Evolutionary conservation across 345 rosid genomes (phyloP), one percentile per base, ranked within the genome.

Genomic region (Boechera retrofracta): DNA sequence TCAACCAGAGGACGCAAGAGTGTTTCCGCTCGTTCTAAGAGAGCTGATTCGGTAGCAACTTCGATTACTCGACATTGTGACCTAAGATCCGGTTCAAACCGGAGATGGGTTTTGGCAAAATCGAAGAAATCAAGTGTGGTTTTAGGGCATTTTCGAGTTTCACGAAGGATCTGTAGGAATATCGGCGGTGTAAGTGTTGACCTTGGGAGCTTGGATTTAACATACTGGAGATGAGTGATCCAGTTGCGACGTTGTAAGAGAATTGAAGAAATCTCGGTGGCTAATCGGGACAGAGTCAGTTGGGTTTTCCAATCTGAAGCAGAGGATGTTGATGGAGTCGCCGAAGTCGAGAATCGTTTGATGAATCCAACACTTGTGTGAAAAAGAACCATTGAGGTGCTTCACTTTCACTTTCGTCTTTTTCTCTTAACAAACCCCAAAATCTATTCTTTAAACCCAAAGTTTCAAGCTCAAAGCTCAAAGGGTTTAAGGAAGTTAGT

Each of bases 111-210:
- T 68, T 58, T 69, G 15, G 81, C 87, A 85, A 85, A 86, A 56
- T 84, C 83, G 87, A 86, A 90, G 88, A 92, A 90, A 71, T 64
- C 42, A 26, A 92, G 83, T 36, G 90, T 74, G 48, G 80, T 69
- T 58, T 68, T 74, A 18, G 89, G 87, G 44, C 76, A 76, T 9
- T 67, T 33, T 66, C 83, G 80, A 76, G 88, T 88, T 56, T 74
- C 87, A 31, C 26, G 68, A 69, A 88, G 84, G 80, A 92, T 81
- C 28, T 83, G 86, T 64, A 81, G 85, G 81, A 90, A 84, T 26
- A 90, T 61, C 5, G 81, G 12, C 4, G 87, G 84, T 32, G 85
- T 76, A 60, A 90, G 85, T 55, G 83, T 82, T 59, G 83, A 72
- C 21, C 73, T 73, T 9, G 87, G 90, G 57, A 74, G 71, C 28